Base-by-base conservation (phyloP, 2,329 filamentous ascomycete species). In the Macrophomina tecta region DNA sequence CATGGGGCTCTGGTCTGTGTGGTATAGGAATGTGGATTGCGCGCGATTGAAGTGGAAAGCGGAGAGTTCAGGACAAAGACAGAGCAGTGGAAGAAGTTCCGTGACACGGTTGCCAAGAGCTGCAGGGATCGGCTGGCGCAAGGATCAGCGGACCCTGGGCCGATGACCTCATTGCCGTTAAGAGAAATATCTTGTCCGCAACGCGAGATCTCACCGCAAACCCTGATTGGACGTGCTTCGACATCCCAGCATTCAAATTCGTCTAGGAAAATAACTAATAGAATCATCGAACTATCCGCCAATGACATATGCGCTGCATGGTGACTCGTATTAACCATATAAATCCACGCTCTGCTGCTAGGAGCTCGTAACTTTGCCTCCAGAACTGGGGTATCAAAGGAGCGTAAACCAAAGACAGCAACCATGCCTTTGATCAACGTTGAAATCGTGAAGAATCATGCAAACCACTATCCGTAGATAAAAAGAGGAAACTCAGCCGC, bases 381-480 rank as follows among this genome's bases (percentile, higher is more conserved):
- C 40, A 23, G 40, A 60, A 42, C 14, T 42, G 58, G 58, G 58
- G 58, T 62, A 62, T 62, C 58, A 49, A 51, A 62, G 58, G 58
- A 62, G 58, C 58, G 45, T 51, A 49, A 28, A 49, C 58, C 58
- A 38, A 62, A 38, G 46, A 49, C 42, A 34, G 40, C 5, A 14
- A 16, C 11, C 32, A 12, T 12, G 32, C 28, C 58, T 28, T 48
- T 12, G 45, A 16, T 49, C 32, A 38, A 49, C 58, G 9, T 12
- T 12, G 18, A 38, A 38, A 32, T 16, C 45, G 30, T 36, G 23
- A 48, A 14, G 45, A 36, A 28, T 28, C 45, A 62, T 38, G 18
- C 23, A 7, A 42, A 7, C 11, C 23, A 28, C 53, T 6, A 23
- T 23, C 23, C 23, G 23, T 23, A 36, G 16, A 23, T 18, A 55